These are phyloP conservation scores for Macrophomina phaseolina DNA, from an alignment of 2,329 filamentous ascomycete genomes.

Conservation along the genomic window DNA sequence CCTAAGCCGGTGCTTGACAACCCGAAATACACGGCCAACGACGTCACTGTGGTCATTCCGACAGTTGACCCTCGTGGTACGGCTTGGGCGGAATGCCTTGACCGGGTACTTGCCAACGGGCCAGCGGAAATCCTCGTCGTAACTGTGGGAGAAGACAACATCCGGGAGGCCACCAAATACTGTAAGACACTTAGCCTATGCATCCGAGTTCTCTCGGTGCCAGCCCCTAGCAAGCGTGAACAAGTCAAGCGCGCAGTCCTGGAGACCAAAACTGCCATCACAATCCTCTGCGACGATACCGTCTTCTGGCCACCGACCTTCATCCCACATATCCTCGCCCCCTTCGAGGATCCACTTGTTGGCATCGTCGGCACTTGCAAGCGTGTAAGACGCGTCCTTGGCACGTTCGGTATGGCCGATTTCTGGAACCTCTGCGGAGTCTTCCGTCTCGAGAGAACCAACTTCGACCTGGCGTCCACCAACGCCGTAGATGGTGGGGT, in stretches of 20 bases:
- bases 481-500: slow-evolving; percentile 41
- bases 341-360: slow-evolving; percentile 31
- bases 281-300: slow-evolving; percentile 59
- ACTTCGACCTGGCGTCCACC: slow-evolving; percentile 40
- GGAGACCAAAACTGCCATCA: slow-evolving; percentile 48
- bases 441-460: slow-evolving; percentile 41
- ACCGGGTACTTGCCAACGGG: slow-evolving; percentile 46
- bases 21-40: slow-evolving; percentile 42
- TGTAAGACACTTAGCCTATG: slow-evolving; percentile 30
- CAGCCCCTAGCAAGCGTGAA: slow-evolving; percentile 53
- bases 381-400: slow-evolving; percentile 9
- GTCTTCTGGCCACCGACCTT: slow-evolving; percentile 57
- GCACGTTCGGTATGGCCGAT: slow-evolving; percentile 11
- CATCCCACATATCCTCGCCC: slow-evolving; percentile 51
- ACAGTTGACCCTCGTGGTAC: slow-evolving; percentile 54
- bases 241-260: slow-evolving; percentile 54
- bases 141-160: slow-evolving; percentile 46
- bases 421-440: slow-evolving; percentile 36
- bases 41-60: slow-evolving; percentile 60
- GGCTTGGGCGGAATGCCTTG: slow-evolving; percentile 52
- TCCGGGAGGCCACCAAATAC: slow-evolving; percentile 41
- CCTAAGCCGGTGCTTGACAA: slow-evolving; percentile 37
- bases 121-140: slow-evolving; percentile 53
- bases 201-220: slow-evolving; percentile 30
- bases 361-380: slow-evolving; percentile 29